These are phyloP conservation scores for Pseudogymnoascus sp. DNA, from an alignment of 2,329 filamentous ascomycete species.

Conservation along the genomic window DNA sequence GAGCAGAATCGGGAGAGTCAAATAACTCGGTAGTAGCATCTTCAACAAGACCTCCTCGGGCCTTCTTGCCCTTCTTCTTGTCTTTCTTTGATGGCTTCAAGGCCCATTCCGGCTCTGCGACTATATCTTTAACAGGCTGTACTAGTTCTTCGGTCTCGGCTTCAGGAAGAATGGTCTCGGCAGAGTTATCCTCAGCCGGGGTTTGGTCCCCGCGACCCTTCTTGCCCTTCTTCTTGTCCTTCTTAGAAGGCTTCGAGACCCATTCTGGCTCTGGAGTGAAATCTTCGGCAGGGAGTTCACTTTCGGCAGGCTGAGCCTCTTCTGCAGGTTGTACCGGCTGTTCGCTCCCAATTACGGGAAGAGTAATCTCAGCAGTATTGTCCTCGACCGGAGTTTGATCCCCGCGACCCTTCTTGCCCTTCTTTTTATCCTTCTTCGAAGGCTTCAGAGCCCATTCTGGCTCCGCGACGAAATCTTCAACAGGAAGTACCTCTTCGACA, in stretches of 20 bases:
- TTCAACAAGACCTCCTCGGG: background rate
- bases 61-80: constrained; percentile 28
- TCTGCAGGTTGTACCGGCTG: background rate
- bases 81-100: constrained; percentile 26
- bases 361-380: background rate
- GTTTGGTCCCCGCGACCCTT: background rate
- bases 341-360: background rate
- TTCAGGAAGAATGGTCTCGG: background rate
- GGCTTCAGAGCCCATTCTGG: background rate
- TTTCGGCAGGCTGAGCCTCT: constrained; percentile 12
- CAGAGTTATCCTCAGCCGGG: background rate
- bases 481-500: background rate
- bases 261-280: background rate
- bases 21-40: background rate
- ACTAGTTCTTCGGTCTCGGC: background rate
- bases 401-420: constrained; percentile 4
- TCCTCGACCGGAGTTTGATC: background rate
- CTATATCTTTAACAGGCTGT: background rate
- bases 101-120: background rate
- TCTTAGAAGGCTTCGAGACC: constrained; percentile 21
- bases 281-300: background rate
- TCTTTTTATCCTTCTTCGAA: constrained; percentile 33
- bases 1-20: background rate
- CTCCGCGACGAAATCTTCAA: background rate
- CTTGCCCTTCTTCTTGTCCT: constrained; percentile 30